These are phyloP conservation scores for Helicostylum pulchrum DNA, from an alignment of 192 early-diverging fungal species.

Conservation along the genomic window DNA sequence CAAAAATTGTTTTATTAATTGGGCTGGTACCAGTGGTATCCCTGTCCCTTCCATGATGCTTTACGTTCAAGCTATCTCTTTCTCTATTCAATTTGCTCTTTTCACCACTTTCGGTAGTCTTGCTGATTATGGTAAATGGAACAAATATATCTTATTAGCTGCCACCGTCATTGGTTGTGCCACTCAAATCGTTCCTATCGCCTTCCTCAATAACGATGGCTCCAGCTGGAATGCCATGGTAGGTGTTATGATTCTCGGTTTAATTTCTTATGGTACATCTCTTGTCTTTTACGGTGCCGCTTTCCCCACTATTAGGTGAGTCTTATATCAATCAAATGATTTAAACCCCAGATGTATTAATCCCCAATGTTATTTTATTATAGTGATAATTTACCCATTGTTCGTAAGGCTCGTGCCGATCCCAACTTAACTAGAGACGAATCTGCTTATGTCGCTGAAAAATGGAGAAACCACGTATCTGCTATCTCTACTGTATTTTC, in stretches of 20 bases:
- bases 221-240: too few species aligned
- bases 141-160: constrained; percentile 24
- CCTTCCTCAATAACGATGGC: not conserved
- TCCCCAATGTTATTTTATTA: not conserved
- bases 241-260: too few species aligned
- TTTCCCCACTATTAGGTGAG: constrained; percentile 32
- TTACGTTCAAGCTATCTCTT: constrained; percentile 38
- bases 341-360: not conserved
- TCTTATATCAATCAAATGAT: not conserved
- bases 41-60: constrained; percentile 34
- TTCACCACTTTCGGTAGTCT: constrained; percentile 37
- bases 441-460: constrained; percentile 19
- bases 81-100: constrained; percentile 33
- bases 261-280: constrained; percentile 29
- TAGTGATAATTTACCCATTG: constrained; percentile 33
- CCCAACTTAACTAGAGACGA: constrained; percentile 28
- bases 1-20: constrained; percentile 22
- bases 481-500: constrained; percentile 36
- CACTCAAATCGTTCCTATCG: constrained; percentile 31
- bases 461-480: constrained; percentile 38
- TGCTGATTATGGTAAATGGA: constrained; percentile 35
- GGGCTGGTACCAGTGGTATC: constrained; percentile 1
- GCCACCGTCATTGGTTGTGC: constrained; percentile 31
- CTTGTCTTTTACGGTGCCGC: constrained; percentile 39
- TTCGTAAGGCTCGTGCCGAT: constrained; percentile 30